Evolutionary conservation across 2,329 filamentous ascomycete species (phyloP), one percentile per base, ranked within the genome.

Genomic region (Epichloe bromicola): DNA sequence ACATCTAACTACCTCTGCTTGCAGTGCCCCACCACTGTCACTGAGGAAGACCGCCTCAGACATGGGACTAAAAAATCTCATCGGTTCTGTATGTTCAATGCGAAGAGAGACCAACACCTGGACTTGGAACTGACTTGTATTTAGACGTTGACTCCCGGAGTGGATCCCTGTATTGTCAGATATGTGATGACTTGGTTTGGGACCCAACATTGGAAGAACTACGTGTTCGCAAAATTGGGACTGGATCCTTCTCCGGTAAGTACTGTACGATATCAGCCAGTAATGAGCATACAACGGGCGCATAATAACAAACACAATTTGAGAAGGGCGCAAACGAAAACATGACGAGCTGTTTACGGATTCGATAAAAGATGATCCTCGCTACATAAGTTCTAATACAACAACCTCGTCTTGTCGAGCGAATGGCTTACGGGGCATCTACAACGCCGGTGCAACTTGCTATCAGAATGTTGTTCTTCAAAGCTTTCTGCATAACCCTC

Each of bases 381-480:
- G 80, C 51, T 89, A 87, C 59, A 84, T 95, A 56, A 78, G 82
- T 40, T 75, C 75, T 54, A 94, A 96, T 63, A 90, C 89, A 12
- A 83, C 79, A 30, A 79, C 82, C 52, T 83, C 87, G 6, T 86
- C 88, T 12, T 96, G 91, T 63, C 82, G 87, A 51, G 89, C 88
- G 17, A 89, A 85, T 58, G 91, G 93, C 10, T 79, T 96, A 39
- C 82, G 93, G 37, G 91, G 91, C 34, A 85, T 98, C 54, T 96
- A 95, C 68, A 98, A 97, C 63, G 91, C 95, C 65, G 93, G 91
- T n/a, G 89, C 94, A 53, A 97, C 93, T 11, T 98, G 91, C 71
- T 98, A 96, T 68, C 91, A 97, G 76, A 95, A 93, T 60, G 91
- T 96, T 33, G 89, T 97, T 46, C 75, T 98, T 15, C 93, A 97